Base-by-base conservation (phyloP, 2,329 filamentous ascomycete species). In the Diaporthe citrichinensis region DNA sequence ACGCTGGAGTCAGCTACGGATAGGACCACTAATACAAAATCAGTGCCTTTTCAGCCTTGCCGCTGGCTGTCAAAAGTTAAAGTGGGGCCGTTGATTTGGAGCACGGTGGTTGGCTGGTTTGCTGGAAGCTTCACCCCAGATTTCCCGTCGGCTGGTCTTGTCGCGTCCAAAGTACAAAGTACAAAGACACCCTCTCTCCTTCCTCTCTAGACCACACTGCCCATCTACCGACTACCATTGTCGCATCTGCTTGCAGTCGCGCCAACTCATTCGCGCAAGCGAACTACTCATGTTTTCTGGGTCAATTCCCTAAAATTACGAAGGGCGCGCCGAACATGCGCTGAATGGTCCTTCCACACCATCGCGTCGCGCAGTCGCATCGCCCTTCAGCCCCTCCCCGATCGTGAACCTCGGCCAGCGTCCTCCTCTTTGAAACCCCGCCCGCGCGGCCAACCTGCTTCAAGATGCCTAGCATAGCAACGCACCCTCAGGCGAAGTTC, bases 401-500 rank as follows among this genome's bases (percentile, higher is more conserved):
- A 49, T n/a, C 61, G 36, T 51, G 58, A 41, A 31, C 31, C 28
- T 44, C n/a, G 46, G 44, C 41, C 44, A 44, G 58, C 31, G 6
- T 20, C 6, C 58, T 17, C n/a, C 23, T 14, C 71, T 34, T n/a
- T 14, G 20, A 17, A 31, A 12, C 34, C 7, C 39, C 41, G 23
- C 46, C 23, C 12, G 58, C 23, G 7, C 28, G n/a, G 49, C 17
- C 59, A 62, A 51, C 57, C 74, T 44, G 69, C 72, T 74, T 76
- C 80, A 89, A 81, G 39, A 98, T 98, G 95, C 94, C 94, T 73
- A 86, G 88, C 23, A 73, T 73, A 65, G 89, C 93, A 20, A 87
- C 93, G 75, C 92, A 96, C 80, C 95, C 95, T 0, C 93, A 95
- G 81, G 95, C 95, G 23, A 95, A 95, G 71, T 98, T 98, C 84